Evolutionary conservation across 306 rosid genomes (phyloP).

Genomic region (Leucaena leucocephala): DNA sequence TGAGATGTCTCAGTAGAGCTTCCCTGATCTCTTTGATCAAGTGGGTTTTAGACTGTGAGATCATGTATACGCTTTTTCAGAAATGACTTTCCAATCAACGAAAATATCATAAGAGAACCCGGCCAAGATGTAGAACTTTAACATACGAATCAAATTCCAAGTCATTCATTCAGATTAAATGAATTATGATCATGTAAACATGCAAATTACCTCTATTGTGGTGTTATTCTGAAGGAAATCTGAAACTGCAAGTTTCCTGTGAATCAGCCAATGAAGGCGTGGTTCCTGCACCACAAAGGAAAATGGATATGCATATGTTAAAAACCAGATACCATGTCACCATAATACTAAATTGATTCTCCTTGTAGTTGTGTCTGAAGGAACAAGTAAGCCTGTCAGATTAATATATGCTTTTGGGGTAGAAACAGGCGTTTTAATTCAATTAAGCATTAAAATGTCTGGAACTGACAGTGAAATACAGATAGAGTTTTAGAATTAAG

Average conservation of each 20-base stretch:
- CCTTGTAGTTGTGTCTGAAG: neutral
- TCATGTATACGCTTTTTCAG: slow-evolving; percentile 29
- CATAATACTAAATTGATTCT: slow-evolving; percentile 21
- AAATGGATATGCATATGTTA: slow-evolving; percentile 7
- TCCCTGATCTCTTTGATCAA: slow-evolving; percentile 66
- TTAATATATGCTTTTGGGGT: neutral
- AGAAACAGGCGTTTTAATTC: neutral
- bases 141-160: neutral
- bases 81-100: slow-evolving; percentile 23
- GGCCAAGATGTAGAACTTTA: slow-evolving; percentile 28
- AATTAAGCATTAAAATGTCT: neutral
- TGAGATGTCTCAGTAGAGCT: slow-evolving; percentile 67
- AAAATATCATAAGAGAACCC: slow-evolving; percentile 9
- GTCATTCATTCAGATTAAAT: slow-evolving; percentile 14
- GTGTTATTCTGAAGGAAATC: slow-evolving; percentile 60
- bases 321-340: slow-evolving; percentile 6
- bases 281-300: slow-evolving; percentile 62
- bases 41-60: slow-evolving; percentile 56
- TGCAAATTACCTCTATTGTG: slow-evolving; percentile 61
- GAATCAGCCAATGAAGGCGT: slow-evolving; percentile 79
- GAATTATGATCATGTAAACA: neutral
- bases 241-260: slow-evolving; percentile 67
- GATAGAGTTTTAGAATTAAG: neutral
- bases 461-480: neutral
- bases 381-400: slow-evolving; percentile 23